Evolutionary conservation across 2,329 filamentous ascomycete species (phyloP), one percentile per base, ranked within the genome.

Genomic region (Penicillium nordicum): DNA sequence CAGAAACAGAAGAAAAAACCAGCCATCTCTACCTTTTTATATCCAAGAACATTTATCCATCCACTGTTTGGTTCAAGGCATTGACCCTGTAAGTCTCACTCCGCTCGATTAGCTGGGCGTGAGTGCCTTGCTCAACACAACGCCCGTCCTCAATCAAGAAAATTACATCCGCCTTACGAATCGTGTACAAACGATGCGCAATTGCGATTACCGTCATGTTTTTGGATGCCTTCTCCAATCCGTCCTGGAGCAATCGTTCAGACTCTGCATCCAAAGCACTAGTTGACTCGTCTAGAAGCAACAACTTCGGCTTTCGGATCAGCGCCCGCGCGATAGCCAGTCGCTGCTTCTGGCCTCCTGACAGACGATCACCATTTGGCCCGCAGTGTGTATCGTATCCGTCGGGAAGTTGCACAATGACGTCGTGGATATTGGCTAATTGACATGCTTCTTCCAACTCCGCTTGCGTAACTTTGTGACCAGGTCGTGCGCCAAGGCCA

Each of bases 101-200:
- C 18, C 67, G 55, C 52, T 63, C 71, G 43, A 87, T 72, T 60
- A 88, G 73, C 66, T 87, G 83, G 3, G 78, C 75, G 66, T 88
- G 84, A 21, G 79, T 80, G n/a, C 87, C 85, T 49, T 76, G 72
- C 66, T 88, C 85, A 2, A 84, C 78, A 46, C 88, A 80, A 30
- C 68, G 81, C 1, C 88, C 87, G 55, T 84, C 80, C 32, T 88
- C 88, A 41, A 93, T 82, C 4, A 92, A 86, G 64, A 88, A 91
- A 47, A 92, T 92, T 18, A 87, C 78, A 68, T 93, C 86, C 2
- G 89, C 88, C 63, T 90, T 87, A 68, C 88, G 87, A 29, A 75
- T 74, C 5, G 74, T 76, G 42, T 72, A 68, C 51, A 76, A 59
- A n/a, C 73, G 68, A 62, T 76, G 73, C 1, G 73, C 71, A 50